Percentiles rank a stretch among this genome's conserved stretches.
Evolutionary conservation across 345 rosid species (phyloP).

Genomic region (Acer negundo): DNA sequence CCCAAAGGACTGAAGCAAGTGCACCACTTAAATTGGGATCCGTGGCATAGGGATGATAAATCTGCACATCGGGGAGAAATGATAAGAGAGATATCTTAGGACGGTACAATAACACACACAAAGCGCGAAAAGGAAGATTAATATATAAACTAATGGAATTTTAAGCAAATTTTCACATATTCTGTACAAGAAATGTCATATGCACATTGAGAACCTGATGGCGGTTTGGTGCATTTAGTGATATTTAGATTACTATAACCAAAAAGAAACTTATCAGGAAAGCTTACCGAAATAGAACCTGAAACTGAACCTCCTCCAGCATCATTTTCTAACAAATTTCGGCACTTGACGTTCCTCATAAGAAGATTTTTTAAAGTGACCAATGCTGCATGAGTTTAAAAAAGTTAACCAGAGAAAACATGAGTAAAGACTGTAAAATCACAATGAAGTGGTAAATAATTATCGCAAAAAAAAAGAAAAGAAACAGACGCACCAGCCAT

Average conservation of each 20-base stretch:
- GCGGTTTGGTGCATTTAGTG: no score
- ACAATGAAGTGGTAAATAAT: not conserved
- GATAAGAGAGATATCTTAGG: not conserved
- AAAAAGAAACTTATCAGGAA: slow-evolving; percentile 1
- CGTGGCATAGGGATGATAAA: slow-evolving; percentile 74
- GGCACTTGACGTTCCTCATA: slow-evolving; percentile 81
- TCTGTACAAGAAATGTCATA: not conserved
- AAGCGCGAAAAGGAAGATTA: not conserved
- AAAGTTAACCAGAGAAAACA: slow-evolving; percentile 12
- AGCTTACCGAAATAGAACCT: slow-evolving; percentile 79
- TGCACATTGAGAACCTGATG: not conserved
- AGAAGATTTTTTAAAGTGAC: slow-evolving; percentile 83
- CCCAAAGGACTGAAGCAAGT: slow-evolving; percentile 94
- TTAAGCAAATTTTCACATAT: not conserved
- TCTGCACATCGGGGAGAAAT: slow-evolving; percentile 40
- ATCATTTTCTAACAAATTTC: slow-evolving; percentile 92
- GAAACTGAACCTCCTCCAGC: slow-evolving; percentile 97
- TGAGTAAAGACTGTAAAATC: no score
- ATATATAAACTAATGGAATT: not conserved
- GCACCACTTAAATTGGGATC: slow-evolving; percentile 96
- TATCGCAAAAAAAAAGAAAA: not conserved
- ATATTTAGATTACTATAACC: not conserved
- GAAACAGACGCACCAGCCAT: slow-evolving; percentile 64
- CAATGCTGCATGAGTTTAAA: slow-evolving; percentile 52
- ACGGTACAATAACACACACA: no score